Evolutionary conservation across 2,329 filamentous ascomycete species (phyloP).

Genomic region (Chrysoporthe puriensis): DNA sequence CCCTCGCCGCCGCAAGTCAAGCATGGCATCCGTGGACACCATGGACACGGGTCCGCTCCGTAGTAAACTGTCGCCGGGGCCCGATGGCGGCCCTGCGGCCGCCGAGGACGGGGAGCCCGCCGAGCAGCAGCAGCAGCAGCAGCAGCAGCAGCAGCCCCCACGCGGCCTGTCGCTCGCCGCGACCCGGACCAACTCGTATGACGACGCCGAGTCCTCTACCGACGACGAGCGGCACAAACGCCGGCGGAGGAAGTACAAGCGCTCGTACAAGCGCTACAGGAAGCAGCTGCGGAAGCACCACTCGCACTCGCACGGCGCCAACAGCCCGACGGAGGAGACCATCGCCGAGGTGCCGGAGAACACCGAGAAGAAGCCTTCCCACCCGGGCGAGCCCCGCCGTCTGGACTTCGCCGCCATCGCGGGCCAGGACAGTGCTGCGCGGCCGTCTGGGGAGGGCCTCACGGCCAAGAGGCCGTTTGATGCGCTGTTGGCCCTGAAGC

Average conservation of each 20-base stretch:
- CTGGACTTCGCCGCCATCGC: constrained; percentile 59
- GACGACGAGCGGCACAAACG: constrained; percentile 47
- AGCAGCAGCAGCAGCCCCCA: constrained; percentile 43
- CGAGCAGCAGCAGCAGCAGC: constrained; percentile 43
- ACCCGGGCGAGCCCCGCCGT: constrained; percentile 52
- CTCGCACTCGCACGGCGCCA: constrained; percentile 37
- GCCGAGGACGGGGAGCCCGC: constrained; percentile 45
- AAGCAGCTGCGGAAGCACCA: constrained; percentile 52
- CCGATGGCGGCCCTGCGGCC: constrained; percentile 38
- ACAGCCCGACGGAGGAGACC: constrained; percentile 38
- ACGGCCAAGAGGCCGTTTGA: constrained; percentile 53
- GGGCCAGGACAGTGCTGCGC: constrained; percentile 8
- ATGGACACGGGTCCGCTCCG: constrained; percentile 37
- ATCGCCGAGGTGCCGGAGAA: constrained; percentile 38
- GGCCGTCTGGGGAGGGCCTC: constrained; percentile 12
- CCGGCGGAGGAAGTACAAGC: constrained; percentile 42
- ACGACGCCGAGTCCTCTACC: constrained; percentile 47
- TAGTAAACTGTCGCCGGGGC: constrained; percentile 48
- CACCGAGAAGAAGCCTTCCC: constrained; percentile 29
- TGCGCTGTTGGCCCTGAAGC: constrained; percentile 62
- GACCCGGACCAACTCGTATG: constrained; percentile 40
- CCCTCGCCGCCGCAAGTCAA: constrained; percentile 76
- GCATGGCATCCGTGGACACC: constrained; percentile 68
- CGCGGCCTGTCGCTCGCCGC: constrained; percentile 34
- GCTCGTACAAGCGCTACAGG: constrained; percentile 43